Evolutionary conservation across 306 rosid species (phyloP).

Genomic region (Astragalus membranaceus): DNA sequence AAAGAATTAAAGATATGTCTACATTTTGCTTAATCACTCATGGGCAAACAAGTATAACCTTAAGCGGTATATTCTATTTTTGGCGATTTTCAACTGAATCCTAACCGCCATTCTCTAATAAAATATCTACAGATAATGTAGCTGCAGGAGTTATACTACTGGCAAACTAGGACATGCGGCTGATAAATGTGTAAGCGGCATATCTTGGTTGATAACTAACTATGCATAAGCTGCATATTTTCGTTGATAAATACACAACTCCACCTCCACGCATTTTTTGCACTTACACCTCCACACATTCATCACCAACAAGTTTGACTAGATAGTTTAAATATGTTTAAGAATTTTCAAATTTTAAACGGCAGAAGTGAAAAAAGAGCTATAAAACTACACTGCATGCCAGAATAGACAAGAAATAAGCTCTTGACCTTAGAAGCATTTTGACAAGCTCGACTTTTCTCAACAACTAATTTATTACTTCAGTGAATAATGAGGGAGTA

Average conservation of each 20-base stretch:
- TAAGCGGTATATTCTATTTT: background rate
- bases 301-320: background rate
- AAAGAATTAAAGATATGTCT: too few species aligned
- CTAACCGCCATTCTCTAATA: background rate
- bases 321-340: background rate
- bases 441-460: constrained; percentile 6
- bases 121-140: background rate
- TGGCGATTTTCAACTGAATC: background rate
- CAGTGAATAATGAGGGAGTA: background rate
- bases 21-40: background rate
- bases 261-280: background rate
- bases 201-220: background rate
- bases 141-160: background rate
- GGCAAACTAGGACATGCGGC: background rate
- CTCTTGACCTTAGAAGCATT: background rate
- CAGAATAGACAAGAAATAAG: background rate
- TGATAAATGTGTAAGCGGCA: background rate
- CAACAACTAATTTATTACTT: background rate
- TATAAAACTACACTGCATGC: background rate
- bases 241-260: background rate
- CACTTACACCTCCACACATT: background rate
- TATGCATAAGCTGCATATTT: background rate
- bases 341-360: background rate
- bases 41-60: background rate
- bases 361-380: background rate